Evolutionary conservation across 352 stramenopile genomes (phyloP).

Genomic region (Phytophthora ohioensis): DNA sequence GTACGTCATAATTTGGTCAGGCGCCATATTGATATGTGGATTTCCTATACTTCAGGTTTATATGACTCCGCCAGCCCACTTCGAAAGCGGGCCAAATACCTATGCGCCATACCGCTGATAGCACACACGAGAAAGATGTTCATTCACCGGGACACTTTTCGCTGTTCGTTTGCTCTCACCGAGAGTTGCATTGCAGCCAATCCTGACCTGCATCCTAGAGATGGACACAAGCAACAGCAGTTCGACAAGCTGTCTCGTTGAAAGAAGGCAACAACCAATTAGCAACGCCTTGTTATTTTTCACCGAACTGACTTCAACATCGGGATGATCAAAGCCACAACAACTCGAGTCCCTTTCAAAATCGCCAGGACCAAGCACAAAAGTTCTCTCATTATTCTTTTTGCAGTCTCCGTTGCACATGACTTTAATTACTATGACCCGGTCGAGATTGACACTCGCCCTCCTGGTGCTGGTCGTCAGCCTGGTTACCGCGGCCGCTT

Average conservation of each 20-base stretch:
- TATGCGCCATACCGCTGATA: no score
- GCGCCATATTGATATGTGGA: no score
- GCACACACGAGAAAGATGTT: neutral
- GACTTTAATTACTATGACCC: slow-evolving; percentile 15
- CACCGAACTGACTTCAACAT: slow-evolving; percentile 20
- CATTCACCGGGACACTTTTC: slow-evolving; percentile 16
- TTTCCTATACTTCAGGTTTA: slow-evolving; percentile 45
- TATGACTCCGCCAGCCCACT: slow-evolving; percentile 18
- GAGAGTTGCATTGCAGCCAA: slow-evolving; percentile 35
- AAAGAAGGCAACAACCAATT: slow-evolving; percentile 31
- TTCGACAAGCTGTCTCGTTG: slow-evolving; percentile 14
- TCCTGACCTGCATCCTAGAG: slow-evolving; percentile 19
- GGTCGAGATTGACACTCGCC: slow-evolving; percentile 22
- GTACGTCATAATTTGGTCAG: neutral
- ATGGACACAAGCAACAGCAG: slow-evolving; percentile 12
- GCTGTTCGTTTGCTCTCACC: slow-evolving; percentile 24
- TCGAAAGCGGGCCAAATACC: neutral
- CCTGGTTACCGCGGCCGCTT: slow-evolving; percentile 18
- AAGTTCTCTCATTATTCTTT: slow-evolving; percentile 33
- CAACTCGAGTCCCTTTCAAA: slow-evolving; percentile 12
- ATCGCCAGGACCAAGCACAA: slow-evolving; percentile 18
- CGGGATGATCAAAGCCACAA: slow-evolving; percentile 23
- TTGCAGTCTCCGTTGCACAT: slow-evolving; percentile 22
- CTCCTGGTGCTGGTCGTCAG: slow-evolving; percentile 27
- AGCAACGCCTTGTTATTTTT: neutral